Conservation (phyloP, 768 basidiomycete genomes). For the Leucosporidium yakuticum region DNA sequence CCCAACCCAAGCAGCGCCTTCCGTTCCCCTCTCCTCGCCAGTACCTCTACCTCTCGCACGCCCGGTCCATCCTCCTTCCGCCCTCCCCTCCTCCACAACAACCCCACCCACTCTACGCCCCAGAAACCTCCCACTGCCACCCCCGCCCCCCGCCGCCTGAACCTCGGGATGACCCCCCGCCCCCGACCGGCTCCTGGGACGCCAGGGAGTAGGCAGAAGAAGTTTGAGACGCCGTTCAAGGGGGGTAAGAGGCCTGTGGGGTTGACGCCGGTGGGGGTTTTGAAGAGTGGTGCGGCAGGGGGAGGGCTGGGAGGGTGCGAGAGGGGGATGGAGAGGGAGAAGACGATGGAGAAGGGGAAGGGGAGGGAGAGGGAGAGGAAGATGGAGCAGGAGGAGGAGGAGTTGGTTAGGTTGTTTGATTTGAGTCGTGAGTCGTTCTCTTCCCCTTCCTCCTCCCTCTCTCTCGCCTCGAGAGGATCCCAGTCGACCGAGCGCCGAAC, state of each 20-base stretch:
- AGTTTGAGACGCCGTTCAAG: slow-evolving; percentile 38
- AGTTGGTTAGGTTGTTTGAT: slow-evolving; percentile 30
- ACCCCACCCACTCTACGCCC: background rate
- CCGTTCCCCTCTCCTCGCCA: background rate
- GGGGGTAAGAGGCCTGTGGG: slow-evolving; percentile 30
- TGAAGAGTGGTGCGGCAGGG: background rate
- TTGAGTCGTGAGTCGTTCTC: slow-evolving; percentile 19
- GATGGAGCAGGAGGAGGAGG: background rate
- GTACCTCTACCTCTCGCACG: background rate
- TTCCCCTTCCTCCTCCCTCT: no score
- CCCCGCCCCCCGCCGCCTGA: slow-evolving; percentile 16
- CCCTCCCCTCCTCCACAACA: slow-evolving; percentile 5
- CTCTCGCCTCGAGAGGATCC: no score
- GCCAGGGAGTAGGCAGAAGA: slow-evolving; percentile 10
- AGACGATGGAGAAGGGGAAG: background rate
- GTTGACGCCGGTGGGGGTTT: slow-evolving; percentile 25
- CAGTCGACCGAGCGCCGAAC: background rate
- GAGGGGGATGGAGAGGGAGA: background rate
- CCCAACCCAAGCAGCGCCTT: background rate
- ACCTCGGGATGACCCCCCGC: slow-evolving; percentile 34
- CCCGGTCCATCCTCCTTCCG: slow-evolving; percentile 5
- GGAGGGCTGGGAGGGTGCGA: no score
- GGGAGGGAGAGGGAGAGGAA: background rate
- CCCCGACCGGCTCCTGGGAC: background rate
- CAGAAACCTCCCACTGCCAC: background rate